A percentile compares a stretch with the other conserved stretches of the same genome.
Conservation (phyloP, 2,329 filamentous ascomycete genomes). For the Colletotrichum noveboracense region DNA sequence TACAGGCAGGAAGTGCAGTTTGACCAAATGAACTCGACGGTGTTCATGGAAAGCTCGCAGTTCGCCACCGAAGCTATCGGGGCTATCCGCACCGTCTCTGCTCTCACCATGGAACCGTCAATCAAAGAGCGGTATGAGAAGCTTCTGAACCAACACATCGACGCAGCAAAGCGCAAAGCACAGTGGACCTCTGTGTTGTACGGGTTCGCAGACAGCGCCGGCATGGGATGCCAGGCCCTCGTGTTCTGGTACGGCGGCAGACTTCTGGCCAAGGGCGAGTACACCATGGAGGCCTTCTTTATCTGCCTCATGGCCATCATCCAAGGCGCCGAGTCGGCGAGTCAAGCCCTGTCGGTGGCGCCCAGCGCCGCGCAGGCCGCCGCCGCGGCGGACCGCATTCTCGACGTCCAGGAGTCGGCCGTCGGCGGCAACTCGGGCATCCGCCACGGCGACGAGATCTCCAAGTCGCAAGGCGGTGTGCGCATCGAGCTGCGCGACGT, state of each 20-base stretch:
- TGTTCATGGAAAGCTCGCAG: slow-evolving; percentile 65
- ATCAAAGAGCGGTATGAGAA: slow-evolving; percentile 48
- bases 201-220: slow-evolving; percentile 42
- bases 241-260: slow-evolving; percentile 56
- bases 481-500: slow-evolving; percentile 26
- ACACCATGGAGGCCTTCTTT: slow-evolving; percentile 53
- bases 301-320: slow-evolving; percentile 58
- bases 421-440: background rate
- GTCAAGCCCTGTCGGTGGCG: background rate
- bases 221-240: slow-evolving; percentile 49
- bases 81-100: slow-evolving; percentile 66
- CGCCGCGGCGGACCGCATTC: background rate
- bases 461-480: slow-evolving; percentile 11
- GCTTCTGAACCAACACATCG: slow-evolving; percentile 39
- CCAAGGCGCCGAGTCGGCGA: slow-evolving; percentile 54
- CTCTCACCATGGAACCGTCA: slow-evolving; percentile 63
- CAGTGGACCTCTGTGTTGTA: slow-evolving; percentile 37
- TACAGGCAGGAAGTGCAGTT: slow-evolving; percentile 58
- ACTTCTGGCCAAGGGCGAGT: slow-evolving; percentile 30
- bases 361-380: slow-evolving; percentile 8
- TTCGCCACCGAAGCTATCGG: slow-evolving; percentile 68
- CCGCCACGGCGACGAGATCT: background rate
- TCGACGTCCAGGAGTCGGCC: background rate
- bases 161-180: slow-evolving; percentile 33
- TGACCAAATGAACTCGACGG: slow-evolving; percentile 59